A percentile compares a stretch with the other conserved stretches of the same genome.
Conservation (phyloP, 768 basidiomycete genomes). For the Suillus spraguei region DNA sequence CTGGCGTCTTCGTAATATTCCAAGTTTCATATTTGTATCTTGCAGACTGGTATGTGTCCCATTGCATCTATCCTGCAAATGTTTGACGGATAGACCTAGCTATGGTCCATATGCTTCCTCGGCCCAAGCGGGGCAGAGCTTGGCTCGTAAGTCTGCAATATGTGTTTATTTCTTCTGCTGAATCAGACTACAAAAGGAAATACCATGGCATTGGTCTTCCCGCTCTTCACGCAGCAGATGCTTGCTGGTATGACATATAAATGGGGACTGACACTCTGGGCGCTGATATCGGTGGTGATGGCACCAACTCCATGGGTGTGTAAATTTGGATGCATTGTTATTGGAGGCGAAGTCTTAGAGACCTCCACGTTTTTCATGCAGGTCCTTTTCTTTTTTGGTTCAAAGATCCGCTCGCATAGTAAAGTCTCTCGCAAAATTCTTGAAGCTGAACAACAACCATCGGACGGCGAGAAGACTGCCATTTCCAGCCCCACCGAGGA, state of each 20-base stretch:
- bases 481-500: neutral
- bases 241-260: slow-evolving; percentile 48
- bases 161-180: neutral
- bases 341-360: neutral
- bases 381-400: slow-evolving; percentile 35
- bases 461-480: neutral
- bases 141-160: slow-evolving; percentile 38
- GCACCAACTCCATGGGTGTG: slow-evolving; percentile 48
- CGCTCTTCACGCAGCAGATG: slow-evolving; percentile 52
- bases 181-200: slow-evolving; percentile 31
- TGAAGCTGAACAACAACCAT: slow-evolving; percentile 15
- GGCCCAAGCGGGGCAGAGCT: slow-evolving; percentile 54
- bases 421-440: slow-evolving; percentile 25
- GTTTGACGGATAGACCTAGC: slow-evolving; percentile 22
- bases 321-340: slow-evolving; percentile 9
- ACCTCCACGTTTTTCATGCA: neutral
- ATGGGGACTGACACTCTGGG: slow-evolving; percentile 50
- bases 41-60: slow-evolving; percentile 47
- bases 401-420: slow-evolving; percentile 34
- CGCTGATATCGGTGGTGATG: slow-evolving; percentile 42
- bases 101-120: slow-evolving; percentile 53
- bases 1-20: slow-evolving; percentile 43
- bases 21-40: slow-evolving; percentile 51
- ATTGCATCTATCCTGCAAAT: neutral
- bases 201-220: slow-evolving; percentile 45